These are phyloP conservation scores for Pythium scleroteichum DNA, from an alignment of 352 stramenopile species.

Conservation along the genomic window DNA sequence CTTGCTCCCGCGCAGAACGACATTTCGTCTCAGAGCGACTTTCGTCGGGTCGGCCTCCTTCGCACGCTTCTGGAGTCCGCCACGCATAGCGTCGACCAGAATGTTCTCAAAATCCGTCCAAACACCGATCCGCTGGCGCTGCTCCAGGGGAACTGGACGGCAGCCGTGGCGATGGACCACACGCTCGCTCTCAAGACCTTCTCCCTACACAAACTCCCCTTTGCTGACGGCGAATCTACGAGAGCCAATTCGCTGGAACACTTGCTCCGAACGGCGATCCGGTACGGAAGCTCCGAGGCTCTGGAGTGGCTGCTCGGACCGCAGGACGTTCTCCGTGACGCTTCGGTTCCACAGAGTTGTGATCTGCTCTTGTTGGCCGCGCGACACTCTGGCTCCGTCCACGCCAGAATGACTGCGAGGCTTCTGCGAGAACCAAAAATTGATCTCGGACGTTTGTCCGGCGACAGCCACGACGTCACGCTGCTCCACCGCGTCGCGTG, in stretches of 20 bases:
- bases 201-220: not conserved
- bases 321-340: not conserved
- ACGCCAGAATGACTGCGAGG: constrained; percentile 43
- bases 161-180: constrained; percentile 12
- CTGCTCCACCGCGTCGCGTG: constrained; percentile 55
- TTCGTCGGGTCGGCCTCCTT: constrained; percentile 5
- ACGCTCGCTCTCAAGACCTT: not conserved
- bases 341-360: not conserved
- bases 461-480: constrained; percentile 46
- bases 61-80: constrained; percentile 8
- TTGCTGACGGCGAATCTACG: no score
- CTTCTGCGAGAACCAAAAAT: constrained; percentile 33
- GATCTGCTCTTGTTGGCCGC: constrained; percentile 18
- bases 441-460: constrained; percentile 42
- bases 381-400: constrained; percentile 33
- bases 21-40: no score
- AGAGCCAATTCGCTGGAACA: no score
- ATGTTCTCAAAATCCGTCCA: not conserved
- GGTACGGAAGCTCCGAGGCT: constrained; percentile 32
- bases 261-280: constrained; percentile 34
- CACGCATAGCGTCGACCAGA: not conserved
- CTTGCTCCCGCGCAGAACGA: not conserved
- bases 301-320: constrained; percentile 43
- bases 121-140: not conserved
- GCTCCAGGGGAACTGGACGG: constrained; percentile 5